A percentile compares a stretch with the other conserved stretches of the same genome.
These are phyloP conservation scores for Spergularia bocconei DNA, from an alignment of 148 eudicot species.

Conservation along the genomic window DNA sequence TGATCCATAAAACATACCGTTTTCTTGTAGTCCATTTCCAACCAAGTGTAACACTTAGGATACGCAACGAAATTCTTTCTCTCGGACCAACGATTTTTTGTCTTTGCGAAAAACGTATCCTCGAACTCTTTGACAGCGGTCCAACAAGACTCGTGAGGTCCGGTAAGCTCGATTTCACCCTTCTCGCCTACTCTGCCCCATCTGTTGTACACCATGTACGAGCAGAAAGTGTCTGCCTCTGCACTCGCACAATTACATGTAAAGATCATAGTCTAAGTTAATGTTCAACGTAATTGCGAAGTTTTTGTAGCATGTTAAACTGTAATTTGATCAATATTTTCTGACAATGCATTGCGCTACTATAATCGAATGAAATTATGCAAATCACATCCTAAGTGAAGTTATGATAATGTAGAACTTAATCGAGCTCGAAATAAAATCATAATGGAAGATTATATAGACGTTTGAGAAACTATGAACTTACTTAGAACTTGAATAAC, in stretches of 20 bases:
- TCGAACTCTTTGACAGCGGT: slow-evolving; percentile 65
- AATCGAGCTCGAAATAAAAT: too few relatives aligned
- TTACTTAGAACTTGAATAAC: slow-evolving; percentile 77
- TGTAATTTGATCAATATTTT: too few relatives aligned
- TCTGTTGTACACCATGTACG: slow-evolving; percentile 69
- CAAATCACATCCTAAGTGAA: too few relatives aligned
- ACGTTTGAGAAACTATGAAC: neutral
- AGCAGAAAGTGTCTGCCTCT: slow-evolving; percentile 72
- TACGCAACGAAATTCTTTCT: slow-evolving; percentile 58
- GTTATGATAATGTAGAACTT: too few relatives aligned
- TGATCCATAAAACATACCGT: slow-evolving; percentile 6
- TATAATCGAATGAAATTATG: too few relatives aligned
- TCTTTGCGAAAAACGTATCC: slow-evolving; percentile 61
- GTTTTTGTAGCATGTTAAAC: too few relatives aligned
- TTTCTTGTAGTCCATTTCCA: slow-evolving; percentile 87
- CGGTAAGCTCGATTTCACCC: slow-evolving; percentile 76
- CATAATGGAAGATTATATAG: too few relatives aligned
- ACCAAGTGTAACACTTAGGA: slow-evolving; percentile 72
- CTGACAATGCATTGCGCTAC: too few relatives aligned
- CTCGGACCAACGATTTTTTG: slow-evolving; percentile 63
- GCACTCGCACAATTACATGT: slow-evolving; percentile 21
- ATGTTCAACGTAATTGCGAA: too few relatives aligned
- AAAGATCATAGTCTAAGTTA: too few relatives aligned
- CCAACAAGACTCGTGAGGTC: slow-evolving; percentile 57
- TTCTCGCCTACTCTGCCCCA: slow-evolving; percentile 96